Percentiles rank a stretch among this genome's conserved stretches.
These are phyloP conservation scores for Trichosporon sp. DNA, from an alignment of 1,284 basidiomycete genomes.

Conservation along the genomic window DNA sequence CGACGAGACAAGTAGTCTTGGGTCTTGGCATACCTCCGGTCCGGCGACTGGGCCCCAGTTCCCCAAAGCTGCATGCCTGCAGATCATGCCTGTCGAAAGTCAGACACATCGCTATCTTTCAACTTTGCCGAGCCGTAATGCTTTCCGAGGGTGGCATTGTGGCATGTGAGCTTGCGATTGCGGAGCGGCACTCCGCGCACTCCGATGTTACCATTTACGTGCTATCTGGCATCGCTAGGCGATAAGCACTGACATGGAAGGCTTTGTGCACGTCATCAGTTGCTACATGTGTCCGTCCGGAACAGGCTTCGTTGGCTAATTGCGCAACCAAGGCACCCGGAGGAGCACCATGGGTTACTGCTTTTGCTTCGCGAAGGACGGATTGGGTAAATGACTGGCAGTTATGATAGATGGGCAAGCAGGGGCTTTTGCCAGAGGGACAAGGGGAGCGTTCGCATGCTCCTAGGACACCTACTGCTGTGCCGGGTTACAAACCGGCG, in stretches of 20 bases:
- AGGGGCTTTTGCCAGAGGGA: too few relatives aligned
- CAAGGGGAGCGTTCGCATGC: neutral
- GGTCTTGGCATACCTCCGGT: too few relatives aligned
- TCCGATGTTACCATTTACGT: too few relatives aligned
- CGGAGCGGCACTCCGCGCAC: neutral
- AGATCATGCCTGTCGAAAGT: too few relatives aligned
- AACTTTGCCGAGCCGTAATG: too few relatives aligned
- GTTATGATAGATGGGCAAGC: neutral
- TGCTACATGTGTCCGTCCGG: neutral
- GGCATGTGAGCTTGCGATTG: neutral
- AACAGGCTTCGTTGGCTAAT: neutral
- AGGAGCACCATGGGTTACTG: neutral
- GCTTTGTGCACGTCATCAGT: neutral
- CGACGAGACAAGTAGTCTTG: too few relatives aligned
- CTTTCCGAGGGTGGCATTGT: neutral
- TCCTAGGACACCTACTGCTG: neutral
- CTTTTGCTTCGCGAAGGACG: neutral
- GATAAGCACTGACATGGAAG: neutral
- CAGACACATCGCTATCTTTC: too few relatives aligned
- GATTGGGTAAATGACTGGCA: neutral
- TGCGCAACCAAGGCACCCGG: neutral
- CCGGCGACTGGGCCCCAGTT: too few relatives aligned
- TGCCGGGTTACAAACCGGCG: neutral
- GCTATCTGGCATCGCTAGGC: neutral
- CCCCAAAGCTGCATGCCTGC: too few relatives aligned